These are phyloP conservation scores for Saccharomycopsis phalli DNA, from an alignment of 1,139 yeast genomes.

Conservation along the genomic window DNA sequence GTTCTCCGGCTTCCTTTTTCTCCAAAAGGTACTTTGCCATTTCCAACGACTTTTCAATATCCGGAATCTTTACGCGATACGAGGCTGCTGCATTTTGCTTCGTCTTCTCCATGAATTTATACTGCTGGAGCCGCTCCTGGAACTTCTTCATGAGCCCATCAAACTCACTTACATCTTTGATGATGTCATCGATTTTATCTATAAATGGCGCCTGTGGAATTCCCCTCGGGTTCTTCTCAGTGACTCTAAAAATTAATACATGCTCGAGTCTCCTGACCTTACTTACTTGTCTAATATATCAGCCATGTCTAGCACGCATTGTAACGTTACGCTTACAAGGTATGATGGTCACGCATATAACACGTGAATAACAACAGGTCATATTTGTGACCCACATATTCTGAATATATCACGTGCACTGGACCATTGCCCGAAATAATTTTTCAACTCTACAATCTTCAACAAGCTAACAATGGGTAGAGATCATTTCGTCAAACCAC, in stretches of 20 bases:
- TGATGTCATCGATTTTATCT: constrained; percentile 68
- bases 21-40: constrained; percentile 54
- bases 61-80: constrained; percentile 74
- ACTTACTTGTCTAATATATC: constrained; percentile 15
- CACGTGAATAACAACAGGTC: no score
- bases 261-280: no score
- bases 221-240: constrained; percentile 71
- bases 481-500: constrained; percentile 96
- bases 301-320: constrained; percentile 8
- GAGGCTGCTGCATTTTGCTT: constrained; percentile 62
- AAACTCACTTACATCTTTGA: constrained; percentile 63
- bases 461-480: constrained; percentile 80
- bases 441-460: no score
- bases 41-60: constrained; percentile 72
- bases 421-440: no score
- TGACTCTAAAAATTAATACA: no score
- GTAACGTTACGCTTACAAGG: no score
- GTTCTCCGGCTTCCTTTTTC: constrained; percentile 36
- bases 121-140: constrained; percentile 72
- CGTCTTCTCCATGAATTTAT: constrained; percentile 81
- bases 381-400: no score
- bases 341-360: not conserved
- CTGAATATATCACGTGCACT: no score
- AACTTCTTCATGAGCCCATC: constrained; percentile 59
- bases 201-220: constrained; percentile 96